These are phyloP conservation scores for Mortierella hygrophila DNA, from an alignment of 192 early-diverging fungal species.

Conservation along the genomic window DNA sequence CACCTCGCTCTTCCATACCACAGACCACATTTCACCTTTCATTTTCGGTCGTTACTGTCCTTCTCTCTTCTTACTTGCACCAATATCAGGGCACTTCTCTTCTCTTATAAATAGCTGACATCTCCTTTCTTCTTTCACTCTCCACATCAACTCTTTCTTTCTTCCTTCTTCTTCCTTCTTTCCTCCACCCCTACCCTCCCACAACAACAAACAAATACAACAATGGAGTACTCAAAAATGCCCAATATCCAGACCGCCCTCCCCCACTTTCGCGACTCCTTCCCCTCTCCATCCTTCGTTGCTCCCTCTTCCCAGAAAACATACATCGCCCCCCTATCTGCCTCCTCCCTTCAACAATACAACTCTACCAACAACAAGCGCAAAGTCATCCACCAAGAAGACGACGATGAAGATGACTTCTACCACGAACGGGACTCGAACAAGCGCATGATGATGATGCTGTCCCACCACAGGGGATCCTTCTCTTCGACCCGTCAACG, in stretches of 20 bases:
- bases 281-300: conserved; percentile 14
- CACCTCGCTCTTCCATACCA: background rate
- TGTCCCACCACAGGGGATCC: background rate
- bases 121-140: background rate
- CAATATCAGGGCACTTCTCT: background rate
- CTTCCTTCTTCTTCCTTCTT: background rate
- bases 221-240: conserved; percentile 41
- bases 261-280: conserved; percentile 37
- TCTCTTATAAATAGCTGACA: conserved; percentile 9
- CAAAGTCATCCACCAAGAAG: background rate
- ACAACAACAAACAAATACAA: background rate
- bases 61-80: background rate
- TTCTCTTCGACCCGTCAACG: conserved; percentile 28
- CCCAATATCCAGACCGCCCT: conserved; percentile 23
- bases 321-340: conserved; percentile 34
- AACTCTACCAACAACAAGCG: conserved; percentile 17
- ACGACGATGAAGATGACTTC: background rate
- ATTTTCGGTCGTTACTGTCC: background rate
- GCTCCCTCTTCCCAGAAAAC: background rate
- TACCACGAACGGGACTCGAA: background rate
- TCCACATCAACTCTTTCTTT: background rate
- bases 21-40: background rate
- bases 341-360: conserved; percentile 34
- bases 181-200: background rate
- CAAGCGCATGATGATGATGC: conserved; percentile 21